Conservation (phyloP, 2,329 filamentous ascomycete species). For the Botrytis cinerea region DNA sequence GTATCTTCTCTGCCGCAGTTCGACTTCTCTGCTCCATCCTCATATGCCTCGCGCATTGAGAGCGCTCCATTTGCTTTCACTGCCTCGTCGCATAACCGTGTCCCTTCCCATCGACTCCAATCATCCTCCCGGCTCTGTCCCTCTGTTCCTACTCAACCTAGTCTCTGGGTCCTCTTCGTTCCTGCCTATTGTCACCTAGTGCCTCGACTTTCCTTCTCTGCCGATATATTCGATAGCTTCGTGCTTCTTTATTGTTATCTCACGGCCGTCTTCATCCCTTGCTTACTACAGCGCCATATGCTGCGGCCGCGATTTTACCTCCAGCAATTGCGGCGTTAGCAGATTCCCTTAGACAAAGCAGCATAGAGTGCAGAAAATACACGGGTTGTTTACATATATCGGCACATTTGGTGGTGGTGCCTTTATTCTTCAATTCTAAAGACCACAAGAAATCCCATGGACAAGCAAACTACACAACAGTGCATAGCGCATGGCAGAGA, state of each 20-base stretch:
- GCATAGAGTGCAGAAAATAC: accelerated
- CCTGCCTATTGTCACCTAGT: background rate
- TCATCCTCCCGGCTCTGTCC: background rate
- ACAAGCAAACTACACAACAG: background rate
- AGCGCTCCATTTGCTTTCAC: background rate
- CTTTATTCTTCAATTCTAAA: too few species aligned
- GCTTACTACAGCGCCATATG: background rate
- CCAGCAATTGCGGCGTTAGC: background rate
- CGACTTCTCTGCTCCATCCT: too few species aligned
- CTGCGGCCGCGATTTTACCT: background rate
- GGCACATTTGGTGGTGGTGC: background rate
- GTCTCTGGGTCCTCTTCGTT: background rate
- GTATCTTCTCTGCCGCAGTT: background rate
- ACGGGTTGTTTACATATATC: background rate
- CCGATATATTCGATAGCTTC: background rate
- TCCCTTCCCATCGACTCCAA: background rate
- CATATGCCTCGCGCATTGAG: background rate
- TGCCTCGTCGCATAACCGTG: background rate
- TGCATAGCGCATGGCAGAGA: background rate
- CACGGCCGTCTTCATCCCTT: background rate
- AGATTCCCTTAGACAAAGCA: background rate
- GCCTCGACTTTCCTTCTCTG: background rate
- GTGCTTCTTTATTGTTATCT: background rate
- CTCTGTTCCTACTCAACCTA: too few species aligned
- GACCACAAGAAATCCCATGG: background rate